Evolutionary conservation across 495 filamentous ascomycete species (phyloP).

Genomic region (Podospora australis): DNA sequence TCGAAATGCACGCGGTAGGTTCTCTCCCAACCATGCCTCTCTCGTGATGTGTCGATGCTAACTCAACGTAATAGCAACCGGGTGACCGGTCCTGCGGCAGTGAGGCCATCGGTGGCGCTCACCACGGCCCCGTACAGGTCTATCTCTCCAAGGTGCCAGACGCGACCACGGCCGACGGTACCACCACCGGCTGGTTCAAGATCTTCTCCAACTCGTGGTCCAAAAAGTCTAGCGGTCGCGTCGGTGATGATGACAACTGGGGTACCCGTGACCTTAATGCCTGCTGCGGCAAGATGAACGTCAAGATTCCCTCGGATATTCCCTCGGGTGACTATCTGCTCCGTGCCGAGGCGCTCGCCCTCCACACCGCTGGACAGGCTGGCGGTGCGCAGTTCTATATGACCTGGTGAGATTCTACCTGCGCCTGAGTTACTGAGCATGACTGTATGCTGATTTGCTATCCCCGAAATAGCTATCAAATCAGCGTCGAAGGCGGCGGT

Average conservation of each 20-base stretch:
- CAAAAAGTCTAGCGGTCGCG: conserved; percentile 23
- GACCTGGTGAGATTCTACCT: no score
- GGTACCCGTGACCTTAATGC: conserved; percentile 46
- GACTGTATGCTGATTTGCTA: no score
- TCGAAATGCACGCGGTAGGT: conserved; percentile 44
- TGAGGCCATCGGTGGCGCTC: conserved; percentile 45
- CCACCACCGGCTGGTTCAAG: conserved; percentile 43
- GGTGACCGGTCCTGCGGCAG: conserved; percentile 35
- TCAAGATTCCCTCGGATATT: conserved; percentile 41
- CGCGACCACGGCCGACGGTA: conserved; percentile 37
- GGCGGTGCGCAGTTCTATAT: conserved; percentile 44
- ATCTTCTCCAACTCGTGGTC: conserved; percentile 44
- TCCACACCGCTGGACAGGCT: conserved; percentile 39
- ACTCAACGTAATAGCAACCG: conserved; percentile 29
- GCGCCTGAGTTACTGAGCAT: no score
- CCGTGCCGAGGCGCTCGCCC: conserved; percentile 45
- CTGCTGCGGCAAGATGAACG: conserved; percentile 46
- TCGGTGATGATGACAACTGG: conserved; percentile 43
- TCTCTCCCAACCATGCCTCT: background rate
- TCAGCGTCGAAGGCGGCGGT: conserved; percentile 32
- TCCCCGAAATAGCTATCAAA: no score
- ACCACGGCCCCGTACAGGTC: conserved; percentile 44
- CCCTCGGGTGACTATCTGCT: conserved; percentile 46
- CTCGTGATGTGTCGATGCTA: background rate
- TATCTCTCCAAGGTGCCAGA: conserved; percentile 50